Evolutionary conservation across 2,329 filamentous ascomycete genomes (phyloP), one percentile per base, ranked within the genome.

Genomic region (Colletotrichum tabaci): DNA sequence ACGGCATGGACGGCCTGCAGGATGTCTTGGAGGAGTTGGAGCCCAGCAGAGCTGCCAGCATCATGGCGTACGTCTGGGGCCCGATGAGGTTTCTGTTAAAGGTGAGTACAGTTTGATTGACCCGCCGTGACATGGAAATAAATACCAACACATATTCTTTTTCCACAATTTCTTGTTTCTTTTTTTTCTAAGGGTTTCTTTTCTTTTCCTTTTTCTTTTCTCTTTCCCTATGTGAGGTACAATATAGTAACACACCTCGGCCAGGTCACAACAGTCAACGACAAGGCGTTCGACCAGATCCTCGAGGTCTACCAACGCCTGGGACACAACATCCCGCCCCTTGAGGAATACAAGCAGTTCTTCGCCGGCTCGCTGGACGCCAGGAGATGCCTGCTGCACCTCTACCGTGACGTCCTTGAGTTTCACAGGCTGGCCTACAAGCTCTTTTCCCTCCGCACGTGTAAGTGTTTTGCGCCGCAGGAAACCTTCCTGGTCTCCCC

Each of bases 1-100:
- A 64, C 6, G 73, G 72, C 35, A 74, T 78, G 58, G 62, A 67
- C 10, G 70, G 71, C 12, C 74, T 79, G 8, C 72, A 77, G 15
- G 44, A 46, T 0, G 68, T 62, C 4, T 38, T 74, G 2, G 5
- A 1, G 2, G 47, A 52, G 12, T 30, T 67, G 52, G 61, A 49
- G 0, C 47, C 71, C 15, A 40, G 63, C 1, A 44, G 44, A 10
- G 71, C 58, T 8, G 49, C 9, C 6, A 15, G 38, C 74, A 75
- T 81, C 62, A 74, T 74, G 67, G 63, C 67, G 10, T 77, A 65
- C n/a, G 74, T 80, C 44, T 80, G 79, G 79, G 79, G 79, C 1
- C 77, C 78, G 1, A 73, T 77, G n/a, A 66, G 70, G 10, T 77
- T 74, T 23, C 73, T 79, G 13, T 57, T 79, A 18, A 62, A 75